Percentiles rank a stretch among this genome's conserved stretches.
These are phyloP conservation scores for Triticum monococcum DNA, from an alignment of 176 grass and related monocot species.

Conservation along the genomic window DNA sequence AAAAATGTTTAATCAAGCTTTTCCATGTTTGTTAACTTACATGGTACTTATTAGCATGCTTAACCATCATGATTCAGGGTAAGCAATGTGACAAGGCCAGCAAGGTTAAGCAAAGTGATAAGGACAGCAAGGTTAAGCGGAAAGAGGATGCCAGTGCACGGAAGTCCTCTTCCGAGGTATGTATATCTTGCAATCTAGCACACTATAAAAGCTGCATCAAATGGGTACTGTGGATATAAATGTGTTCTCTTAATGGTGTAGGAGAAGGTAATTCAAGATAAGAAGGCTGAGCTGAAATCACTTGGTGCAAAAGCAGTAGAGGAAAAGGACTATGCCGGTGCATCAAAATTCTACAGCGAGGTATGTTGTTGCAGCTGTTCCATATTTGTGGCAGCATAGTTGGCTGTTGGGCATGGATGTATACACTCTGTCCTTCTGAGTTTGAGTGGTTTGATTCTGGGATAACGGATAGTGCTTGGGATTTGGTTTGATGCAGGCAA, in stretches of 20 bases:
- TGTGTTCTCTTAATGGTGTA: not conserved
- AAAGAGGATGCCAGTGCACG: not conserved
- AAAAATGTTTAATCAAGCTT: not conserved
- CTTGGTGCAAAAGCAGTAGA: constrained; percentile 29
- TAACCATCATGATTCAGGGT: constrained; percentile 1
- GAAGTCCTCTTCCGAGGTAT: not conserved
- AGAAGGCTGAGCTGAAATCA: constrained; percentile 31
- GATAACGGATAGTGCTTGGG: not conserved
- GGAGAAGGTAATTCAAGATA: not conserved
- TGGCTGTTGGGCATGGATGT: not conserved
- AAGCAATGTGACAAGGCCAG: not conserved
- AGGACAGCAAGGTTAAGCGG: not conserved
- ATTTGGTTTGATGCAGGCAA: constrained; percentile 32
- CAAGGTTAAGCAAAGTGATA: not conserved
- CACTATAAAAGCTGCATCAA: not conserved
- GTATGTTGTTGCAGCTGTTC: not conserved
- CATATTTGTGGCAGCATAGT: not conserved
- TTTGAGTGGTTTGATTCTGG: not conserved
- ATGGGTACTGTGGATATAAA: not conserved
- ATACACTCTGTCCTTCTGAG: not conserved
- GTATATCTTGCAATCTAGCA: not conserved
- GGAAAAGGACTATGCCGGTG: constrained; percentile 14
- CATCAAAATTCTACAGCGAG: constrained; percentile 35
- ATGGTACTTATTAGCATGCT: not conserved
- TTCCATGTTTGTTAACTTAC: not conserved